Evolutionary conservation across 306 rosid genomes (phyloP).

Genomic region (Leucaena leucocephala): DNA sequence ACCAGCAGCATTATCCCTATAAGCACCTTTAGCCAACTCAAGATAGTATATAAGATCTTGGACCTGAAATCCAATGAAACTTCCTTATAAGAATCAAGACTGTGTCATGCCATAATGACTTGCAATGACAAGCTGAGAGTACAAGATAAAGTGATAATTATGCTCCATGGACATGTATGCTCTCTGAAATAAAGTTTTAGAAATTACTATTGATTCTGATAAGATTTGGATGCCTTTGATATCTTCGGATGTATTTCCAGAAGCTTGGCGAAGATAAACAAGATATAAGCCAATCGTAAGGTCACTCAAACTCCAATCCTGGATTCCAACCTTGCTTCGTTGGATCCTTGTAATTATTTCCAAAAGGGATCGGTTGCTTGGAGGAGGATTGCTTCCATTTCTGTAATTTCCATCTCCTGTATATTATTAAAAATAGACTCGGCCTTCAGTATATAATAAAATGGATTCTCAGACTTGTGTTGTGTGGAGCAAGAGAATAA

Average conservation of each 20-base stretch:
- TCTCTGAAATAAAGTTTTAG: slow-evolving; percentile 35
- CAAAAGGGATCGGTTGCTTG: slow-evolving; percentile 61
- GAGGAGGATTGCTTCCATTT: slow-evolving; percentile 52
- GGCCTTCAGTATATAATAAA: slow-evolving; percentile 35
- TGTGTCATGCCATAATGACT: slow-evolving; percentile 6
- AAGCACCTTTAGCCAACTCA: slow-evolving; percentile 85
- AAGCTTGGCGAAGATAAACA: slow-evolving; percentile 89
- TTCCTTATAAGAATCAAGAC: slow-evolving; percentile 37
- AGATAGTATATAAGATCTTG: slow-evolving; percentile 82
- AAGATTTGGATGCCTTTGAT: slow-evolving; percentile 69
- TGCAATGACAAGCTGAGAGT: slow-evolving; percentile 13
- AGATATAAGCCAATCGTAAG: slow-evolving; percentile 88
- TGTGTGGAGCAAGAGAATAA: slow-evolving; percentile 16
- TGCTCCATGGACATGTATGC: slow-evolving; percentile 27
- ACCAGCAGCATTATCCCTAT: slow-evolving; percentile 59
- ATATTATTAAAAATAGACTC: slow-evolving; percentile 34
- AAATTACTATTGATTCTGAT: slow-evolving; percentile 72
- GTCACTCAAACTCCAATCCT: slow-evolving; percentile 96
- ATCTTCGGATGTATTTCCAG: slow-evolving; percentile 64
- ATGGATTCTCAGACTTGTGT: slow-evolving; percentile 6
- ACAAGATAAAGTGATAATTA: slow-evolving; percentile 20
- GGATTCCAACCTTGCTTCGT: slow-evolving; percentile 80
- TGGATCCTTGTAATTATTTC: slow-evolving; percentile 84
- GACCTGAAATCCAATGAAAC: slow-evolving; percentile 64
- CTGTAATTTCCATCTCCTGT: slow-evolving; percentile 52